These are phyloP conservation scores for Colletotrichum camelliae DNA, from an alignment of 2,329 filamentous ascomycete genomes.

Conservation along the genomic window DNA sequence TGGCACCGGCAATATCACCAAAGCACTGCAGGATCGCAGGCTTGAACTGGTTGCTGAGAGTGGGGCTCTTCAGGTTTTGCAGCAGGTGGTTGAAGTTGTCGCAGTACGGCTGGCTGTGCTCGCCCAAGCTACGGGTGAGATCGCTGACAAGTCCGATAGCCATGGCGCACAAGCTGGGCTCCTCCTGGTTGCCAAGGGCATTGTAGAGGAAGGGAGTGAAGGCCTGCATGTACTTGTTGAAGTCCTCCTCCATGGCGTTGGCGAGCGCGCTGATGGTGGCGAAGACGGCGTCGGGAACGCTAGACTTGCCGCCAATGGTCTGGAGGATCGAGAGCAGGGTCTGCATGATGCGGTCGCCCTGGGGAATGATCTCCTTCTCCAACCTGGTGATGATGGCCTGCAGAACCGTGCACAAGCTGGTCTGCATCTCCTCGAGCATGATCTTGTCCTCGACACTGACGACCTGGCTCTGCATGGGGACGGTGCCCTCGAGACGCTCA, in stretches of 20 bases:
- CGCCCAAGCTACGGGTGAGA: conserved; percentile 88
- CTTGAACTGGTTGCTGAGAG: conserved; percentile 96
- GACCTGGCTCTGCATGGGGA: conserved; percentile 89
- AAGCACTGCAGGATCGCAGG: conserved; percentile 98
- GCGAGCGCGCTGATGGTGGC: conserved; percentile 91
- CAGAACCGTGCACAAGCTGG: conserved; percentile 88
- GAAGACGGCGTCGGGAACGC: conserved; percentile 92
- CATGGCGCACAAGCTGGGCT: conserved; percentile 92
- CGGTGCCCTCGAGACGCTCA: conserved; percentile 87
- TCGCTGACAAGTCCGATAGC: conserved; percentile 97
- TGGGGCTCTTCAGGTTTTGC: conserved; percentile 86
- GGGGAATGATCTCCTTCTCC: conserved; percentile 88
- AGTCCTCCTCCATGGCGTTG: conserved; percentile 89
- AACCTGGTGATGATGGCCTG: conserved; percentile 90
- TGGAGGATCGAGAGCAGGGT: conserved; percentile 81
- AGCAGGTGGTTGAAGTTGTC: conserved; percentile 95
- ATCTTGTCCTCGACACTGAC: conserved; percentile 97
- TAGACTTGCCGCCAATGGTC: conserved; percentile 83
- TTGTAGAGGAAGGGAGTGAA: conserved; percentile 94
- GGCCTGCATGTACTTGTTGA: conserved; percentile 96
- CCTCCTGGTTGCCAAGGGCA: conserved; percentile 93
- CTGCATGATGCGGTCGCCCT: conserved; percentile 94
- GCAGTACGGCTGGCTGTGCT: conserved; percentile 92
- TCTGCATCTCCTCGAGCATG: conserved; percentile 97
- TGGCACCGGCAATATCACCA: conserved; percentile 95